phyloP scores from a whole-genome alignment of 768 basidiomycete species.

The Phylloporus rhodoxanthus region DNA sequence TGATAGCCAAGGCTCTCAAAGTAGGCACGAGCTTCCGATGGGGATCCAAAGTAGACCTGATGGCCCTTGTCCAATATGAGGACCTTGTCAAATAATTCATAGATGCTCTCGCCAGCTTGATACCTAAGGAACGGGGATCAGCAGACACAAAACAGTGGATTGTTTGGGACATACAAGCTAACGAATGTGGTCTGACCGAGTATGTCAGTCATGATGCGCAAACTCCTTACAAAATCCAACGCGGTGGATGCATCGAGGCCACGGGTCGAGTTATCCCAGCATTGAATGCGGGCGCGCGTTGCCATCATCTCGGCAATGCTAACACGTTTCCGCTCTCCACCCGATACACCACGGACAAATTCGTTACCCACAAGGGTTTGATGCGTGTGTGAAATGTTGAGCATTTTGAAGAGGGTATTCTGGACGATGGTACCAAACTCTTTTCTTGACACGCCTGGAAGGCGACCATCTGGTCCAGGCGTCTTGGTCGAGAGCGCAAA shows the following conservation, averaged over 20 bases:
- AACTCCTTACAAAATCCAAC: constrained; percentile 73
- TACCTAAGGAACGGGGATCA: constrained; percentile 37
- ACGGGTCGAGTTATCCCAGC: constrained; percentile 80
- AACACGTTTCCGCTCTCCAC: constrained; percentile 75
- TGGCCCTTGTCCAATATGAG: constrained; percentile 76
- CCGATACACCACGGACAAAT: constrained; percentile 75
- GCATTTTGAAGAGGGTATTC: constrained; percentile 64
- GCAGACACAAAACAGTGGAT: neutral
- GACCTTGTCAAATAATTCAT: constrained; percentile 81
- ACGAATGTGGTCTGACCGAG: constrained; percentile 76
- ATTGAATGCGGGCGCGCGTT: constrained; percentile 71
- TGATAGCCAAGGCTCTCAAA: constrained; percentile 73
- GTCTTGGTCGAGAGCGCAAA: constrained; percentile 72
- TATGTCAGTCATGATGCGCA: constrained; percentile 82
- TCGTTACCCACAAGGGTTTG: constrained; percentile 82
- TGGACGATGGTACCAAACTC: constrained; percentile 53
- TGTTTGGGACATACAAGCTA: constrained; percentile 45
- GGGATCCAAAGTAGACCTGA: constrained; percentile 77
- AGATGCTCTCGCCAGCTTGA: constrained; percentile 78
- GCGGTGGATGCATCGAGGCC: constrained; percentile 85
- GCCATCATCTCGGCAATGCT: constrained; percentile 87
- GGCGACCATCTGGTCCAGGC: constrained; percentile 65
- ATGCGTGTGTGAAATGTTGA: constrained; percentile 77
- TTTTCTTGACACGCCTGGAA: constrained; percentile 59
- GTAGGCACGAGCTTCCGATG: constrained; percentile 67